Conservation (phyloP, 768 basidiomycete species). For the Auriscalpium orientale region DNA sequence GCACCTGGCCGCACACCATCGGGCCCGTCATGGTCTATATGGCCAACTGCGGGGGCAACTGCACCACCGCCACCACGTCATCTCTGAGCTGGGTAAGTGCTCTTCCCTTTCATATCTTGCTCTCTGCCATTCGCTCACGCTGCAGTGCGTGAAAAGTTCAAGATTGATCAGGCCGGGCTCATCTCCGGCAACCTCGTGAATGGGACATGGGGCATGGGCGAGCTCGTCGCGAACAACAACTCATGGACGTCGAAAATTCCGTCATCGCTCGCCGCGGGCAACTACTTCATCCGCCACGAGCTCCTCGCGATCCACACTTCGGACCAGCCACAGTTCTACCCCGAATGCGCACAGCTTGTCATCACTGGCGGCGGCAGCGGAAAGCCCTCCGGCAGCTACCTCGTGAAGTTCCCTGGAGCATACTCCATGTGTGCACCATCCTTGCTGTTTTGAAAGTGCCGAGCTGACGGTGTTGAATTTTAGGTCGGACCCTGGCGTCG, state of each 20-base stretch:
- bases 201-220: slow-evolving; percentile 29
- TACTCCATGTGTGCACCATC: slow-evolving; percentile 7
- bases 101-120: neutral
- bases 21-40: slow-evolving; percentile 31
- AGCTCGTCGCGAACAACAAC: slow-evolving; percentile 27
- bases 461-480: slow-evolving; percentile 3
- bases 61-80: slow-evolving; percentile 24
- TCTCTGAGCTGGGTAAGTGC: slow-evolving; percentile 23
- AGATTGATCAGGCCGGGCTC: slow-evolving; percentile 29
- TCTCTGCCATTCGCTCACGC: neutral
- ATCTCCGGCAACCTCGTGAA: slow-evolving; percentile 22
- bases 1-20: slow-evolving; percentile 27
- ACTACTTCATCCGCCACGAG: slow-evolving; percentile 17
- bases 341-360: slow-evolving; percentile 25
- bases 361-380: slow-evolving; percentile 17
- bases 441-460: neutral
- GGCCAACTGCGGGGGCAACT: slow-evolving; percentile 27
- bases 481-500: slow-evolving; percentile 25
- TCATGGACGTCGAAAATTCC: slow-evolving; percentile 21
- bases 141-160: slow-evolving; percentile 21
- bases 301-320: slow-evolving; percentile 28
- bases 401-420: slow-evolving; percentile 21
- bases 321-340: slow-evolving; percentile 30
- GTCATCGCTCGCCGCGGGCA: slow-evolving; percentile 10
- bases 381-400: slow-evolving; percentile 11